phyloP scores from a whole-genome alignment of 805 yeast species.

The Danielozyma ontarioensis region DNA sequence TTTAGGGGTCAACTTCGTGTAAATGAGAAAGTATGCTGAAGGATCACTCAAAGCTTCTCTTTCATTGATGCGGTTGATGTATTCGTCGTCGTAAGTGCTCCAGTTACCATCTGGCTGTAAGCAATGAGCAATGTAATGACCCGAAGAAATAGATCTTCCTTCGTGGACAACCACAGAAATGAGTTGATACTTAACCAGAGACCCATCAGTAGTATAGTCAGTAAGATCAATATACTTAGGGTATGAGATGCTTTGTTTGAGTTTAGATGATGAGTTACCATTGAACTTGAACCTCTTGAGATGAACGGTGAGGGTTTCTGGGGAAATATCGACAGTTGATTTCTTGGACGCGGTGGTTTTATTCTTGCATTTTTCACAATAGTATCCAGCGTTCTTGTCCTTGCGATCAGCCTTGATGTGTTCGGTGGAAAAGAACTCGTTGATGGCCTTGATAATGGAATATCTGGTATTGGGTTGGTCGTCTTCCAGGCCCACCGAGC shows the following conservation, averaged over 20 bases:
- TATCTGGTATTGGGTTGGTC: constrained; percentile 31
- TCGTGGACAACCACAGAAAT: constrained; percentile 87
- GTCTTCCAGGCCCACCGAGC: constrained; percentile 11
- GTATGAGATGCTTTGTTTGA: constrained; percentile 80
- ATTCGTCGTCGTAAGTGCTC: constrained; percentile 94
- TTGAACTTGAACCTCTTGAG: constrained; percentile 87
- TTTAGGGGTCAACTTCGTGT: constrained; percentile 67
- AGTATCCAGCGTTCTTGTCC: constrained; percentile 68
- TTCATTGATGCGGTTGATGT: constrained; percentile 68
- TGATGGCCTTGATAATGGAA: constrained; percentile 68
- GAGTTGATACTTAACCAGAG: constrained; percentile 58
- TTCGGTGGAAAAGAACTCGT: constrained; percentile 82
- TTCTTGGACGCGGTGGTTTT: constrained; percentile 74
- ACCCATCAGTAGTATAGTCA: constrained; percentile 36
- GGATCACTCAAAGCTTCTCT: constrained; percentile 74
- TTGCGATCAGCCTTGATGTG: constrained; percentile 60
- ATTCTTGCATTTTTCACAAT: constrained; percentile 80
- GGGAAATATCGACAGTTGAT: constrained; percentile 71
- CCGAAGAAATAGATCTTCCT: constrained; percentile 87
- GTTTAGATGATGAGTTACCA: constrained; percentile 73
- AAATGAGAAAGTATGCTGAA: constrained; percentile 84
- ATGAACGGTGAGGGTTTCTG: constrained; percentile 84
- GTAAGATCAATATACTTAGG: constrained; percentile 73
- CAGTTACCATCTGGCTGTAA: constrained; percentile 89
- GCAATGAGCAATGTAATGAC: constrained; percentile 90